phyloP scores from a whole-genome alignment of 208 protist genomes.

The Trypanosoma mega region DNA sequence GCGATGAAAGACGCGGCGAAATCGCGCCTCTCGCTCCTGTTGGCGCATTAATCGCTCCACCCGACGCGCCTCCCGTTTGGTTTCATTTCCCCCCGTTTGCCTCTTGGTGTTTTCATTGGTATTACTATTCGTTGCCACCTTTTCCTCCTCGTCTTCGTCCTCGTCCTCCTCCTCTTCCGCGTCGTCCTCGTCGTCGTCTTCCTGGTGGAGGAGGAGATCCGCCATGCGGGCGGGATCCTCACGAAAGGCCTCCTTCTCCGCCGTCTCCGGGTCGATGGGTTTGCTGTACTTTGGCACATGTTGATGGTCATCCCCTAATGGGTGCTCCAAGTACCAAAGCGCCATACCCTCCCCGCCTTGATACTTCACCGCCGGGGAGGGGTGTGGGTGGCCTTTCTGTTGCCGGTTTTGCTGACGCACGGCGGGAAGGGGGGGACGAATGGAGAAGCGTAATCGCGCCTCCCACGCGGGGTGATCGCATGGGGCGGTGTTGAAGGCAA shows the following conservation, averaged over 20 bases:
- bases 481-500: constrained; percentile 77
- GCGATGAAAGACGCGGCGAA: constrained; percentile 61
- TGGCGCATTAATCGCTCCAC: constrained; percentile 32
- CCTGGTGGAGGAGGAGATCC: constrained; percentile 64
- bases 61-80: constrained; percentile 17
- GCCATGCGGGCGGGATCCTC: constrained; percentile 62
- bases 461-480: constrained; percentile 80
- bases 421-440: constrained; percentile 55
- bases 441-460: constrained; percentile 62
- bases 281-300: constrained; percentile 82
- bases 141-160: constrained; percentile 45
- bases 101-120: too few species aligned
- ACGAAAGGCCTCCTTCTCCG: constrained; percentile 39
- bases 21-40: constrained; percentile 60
- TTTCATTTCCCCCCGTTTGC: too few species aligned
- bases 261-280: constrained; percentile 46
- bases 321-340: constrained; percentile 79
- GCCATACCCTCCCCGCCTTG: constrained; percentile 82
- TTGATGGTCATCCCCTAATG: constrained; percentile 81
- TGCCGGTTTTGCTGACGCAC: not conserved
- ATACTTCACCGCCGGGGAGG: constrained; percentile 28
- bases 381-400: not conserved
- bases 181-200: constrained; percentile 39
- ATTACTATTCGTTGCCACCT: too few species aligned
- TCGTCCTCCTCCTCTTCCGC: constrained; percentile 40